These are phyloP conservation scores for Aeschynomene evenia DNA, from an alignment of 306 rosid species.

Conservation along the genomic window DNA sequence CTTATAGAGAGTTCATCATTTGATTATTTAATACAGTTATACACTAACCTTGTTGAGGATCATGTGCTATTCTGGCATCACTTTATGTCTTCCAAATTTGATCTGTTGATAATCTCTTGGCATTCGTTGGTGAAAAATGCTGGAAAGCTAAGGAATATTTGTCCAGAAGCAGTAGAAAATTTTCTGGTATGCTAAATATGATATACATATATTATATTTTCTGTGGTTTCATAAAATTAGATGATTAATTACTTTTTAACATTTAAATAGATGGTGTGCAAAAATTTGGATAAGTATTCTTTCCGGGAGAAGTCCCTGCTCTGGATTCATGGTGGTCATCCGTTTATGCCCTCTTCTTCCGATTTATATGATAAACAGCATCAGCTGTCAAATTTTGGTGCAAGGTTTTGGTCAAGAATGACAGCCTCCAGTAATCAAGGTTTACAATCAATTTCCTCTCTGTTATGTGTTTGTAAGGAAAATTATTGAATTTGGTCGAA, in stretches of 20 bases:
- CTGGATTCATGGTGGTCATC: constrained; percentile 94
- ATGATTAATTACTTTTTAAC: constrained; percentile 5
- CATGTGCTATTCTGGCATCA: constrained; percentile 64
- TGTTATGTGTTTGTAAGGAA: not conserved
- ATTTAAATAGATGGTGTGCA: constrained; percentile 51
- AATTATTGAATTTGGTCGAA: not conserved
- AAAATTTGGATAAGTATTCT: constrained; percentile 40
- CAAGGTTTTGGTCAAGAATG: constrained; percentile 62
- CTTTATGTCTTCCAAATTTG: constrained; percentile 46
- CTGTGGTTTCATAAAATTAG: constrained; percentile 10
- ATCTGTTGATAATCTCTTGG: constrained; percentile 55
- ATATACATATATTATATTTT: not conserved
- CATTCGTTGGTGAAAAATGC: constrained; percentile 63
- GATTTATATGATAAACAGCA: constrained; percentile 54
- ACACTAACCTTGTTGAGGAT: constrained; percentile 57
- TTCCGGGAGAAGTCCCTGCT: constrained; percentile 64
- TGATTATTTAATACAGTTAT: constrained; percentile 44
- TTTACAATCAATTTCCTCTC: constrained; percentile 29
- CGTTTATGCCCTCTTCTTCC: constrained; percentile 60
- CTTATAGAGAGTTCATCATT: constrained; percentile 60
- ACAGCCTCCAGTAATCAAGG: constrained; percentile 44
- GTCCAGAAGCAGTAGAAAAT: constrained; percentile 50
- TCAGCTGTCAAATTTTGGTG: constrained; percentile 55
- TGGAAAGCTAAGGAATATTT: constrained; percentile 45
- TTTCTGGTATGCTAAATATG: constrained; percentile 57